A percentile compares a stretch with the other conserved stretches of the same genome.
These are phyloP conservation scores for Phyllosticta citriasiana DNA, from an alignment of 2,329 filamentous ascomycete species.

Conservation along the genomic window DNA sequence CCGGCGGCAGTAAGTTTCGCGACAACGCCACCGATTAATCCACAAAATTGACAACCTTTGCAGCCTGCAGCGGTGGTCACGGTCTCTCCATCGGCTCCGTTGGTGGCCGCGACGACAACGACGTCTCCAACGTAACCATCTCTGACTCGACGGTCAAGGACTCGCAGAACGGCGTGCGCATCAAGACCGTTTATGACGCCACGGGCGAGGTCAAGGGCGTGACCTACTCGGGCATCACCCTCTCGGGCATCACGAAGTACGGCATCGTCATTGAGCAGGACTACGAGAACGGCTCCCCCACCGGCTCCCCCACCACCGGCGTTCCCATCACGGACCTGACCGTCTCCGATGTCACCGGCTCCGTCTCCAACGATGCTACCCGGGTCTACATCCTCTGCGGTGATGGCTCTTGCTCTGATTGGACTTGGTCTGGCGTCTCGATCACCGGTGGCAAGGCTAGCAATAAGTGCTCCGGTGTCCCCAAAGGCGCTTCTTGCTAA, in stretches of 20 bases:
- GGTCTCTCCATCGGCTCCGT: slow-evolving; percentile 47
- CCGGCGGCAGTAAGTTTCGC: not conserved
- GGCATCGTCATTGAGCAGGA: slow-evolving; percentile 46
- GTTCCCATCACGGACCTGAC: slow-evolving; percentile 38
- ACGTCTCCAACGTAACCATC: slow-evolving; percentile 40
- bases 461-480: slow-evolving; percentile 24
- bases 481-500: slow-evolving; percentile 27
- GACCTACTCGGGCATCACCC: slow-evolving; percentile 37
- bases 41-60: slow-evolving; percentile 11
- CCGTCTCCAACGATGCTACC: slow-evolving; percentile 21
- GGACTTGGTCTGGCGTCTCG: slow-evolving; percentile 42
- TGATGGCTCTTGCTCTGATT: slow-evolving; percentile 42
- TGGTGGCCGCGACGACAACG: slow-evolving; percentile 42
- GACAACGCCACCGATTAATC: slow-evolving; percentile 21
- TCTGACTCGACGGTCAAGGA: slow-evolving; percentile 35
- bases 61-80: slow-evolving; percentile 38
- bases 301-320: slow-evolving; percentile 36
- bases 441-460: slow-evolving; percentile 29
- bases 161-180: slow-evolving; percentile 43
- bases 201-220: slow-evolving; percentile 43
- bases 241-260: slow-evolving; percentile 37
- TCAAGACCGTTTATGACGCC: slow-evolving; percentile 43
- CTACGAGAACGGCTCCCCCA: slow-evolving; percentile 38
- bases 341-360: slow-evolving; percentile 33
- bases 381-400: slow-evolving; percentile 48